A percentile compares a stretch with the other conserved stretches of the same genome.
phyloP scores from a whole-genome alignment of 1,284 basidiomycete species.

The Ganoderma lingzhi region DNA sequence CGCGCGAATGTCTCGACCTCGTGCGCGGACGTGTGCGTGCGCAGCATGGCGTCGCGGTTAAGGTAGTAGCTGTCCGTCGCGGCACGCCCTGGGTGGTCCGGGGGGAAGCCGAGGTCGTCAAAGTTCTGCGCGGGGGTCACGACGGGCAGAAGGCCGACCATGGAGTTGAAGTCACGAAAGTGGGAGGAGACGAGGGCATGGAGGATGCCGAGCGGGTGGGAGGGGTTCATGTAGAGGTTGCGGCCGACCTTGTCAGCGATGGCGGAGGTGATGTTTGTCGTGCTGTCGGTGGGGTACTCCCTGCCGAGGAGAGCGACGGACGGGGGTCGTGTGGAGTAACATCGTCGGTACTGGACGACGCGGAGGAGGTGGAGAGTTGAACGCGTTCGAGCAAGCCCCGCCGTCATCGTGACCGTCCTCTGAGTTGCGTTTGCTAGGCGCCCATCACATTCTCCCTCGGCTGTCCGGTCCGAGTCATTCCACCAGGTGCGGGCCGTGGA shows the following conservation, averaged over 20 bases:
- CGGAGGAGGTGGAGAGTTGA: slow-evolving; percentile 21
- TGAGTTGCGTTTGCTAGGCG: slow-evolving; percentile 6
- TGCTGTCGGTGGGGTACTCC: slow-evolving; percentile 75
- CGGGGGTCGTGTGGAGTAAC: slow-evolving; percentile 27
- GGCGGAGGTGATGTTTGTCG: slow-evolving; percentile 87
- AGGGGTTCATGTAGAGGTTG: slow-evolving; percentile 77
- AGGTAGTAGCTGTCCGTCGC: slow-evolving; percentile 96
- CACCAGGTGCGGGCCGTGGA: neutral
- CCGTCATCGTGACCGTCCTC: slow-evolving; percentile 22
- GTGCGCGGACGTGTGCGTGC: slow-evolving; percentile 98
- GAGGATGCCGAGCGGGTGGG: slow-evolving; percentile 90
- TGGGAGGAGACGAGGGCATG: slow-evolving; percentile 87
- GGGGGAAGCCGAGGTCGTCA: slow-evolving; percentile 94
- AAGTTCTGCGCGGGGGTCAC: slow-evolving; percentile 96
- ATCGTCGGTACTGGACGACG: slow-evolving; percentile 23
- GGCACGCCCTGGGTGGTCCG: slow-evolving; percentile 92
- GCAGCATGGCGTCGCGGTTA: slow-evolving; percentile 89
- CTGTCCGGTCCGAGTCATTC: slow-evolving; percentile 8
- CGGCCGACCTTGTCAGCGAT: slow-evolving; percentile 82
- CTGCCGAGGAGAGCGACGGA: slow-evolving; percentile 55
- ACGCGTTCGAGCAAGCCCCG: slow-evolving; percentile 19
- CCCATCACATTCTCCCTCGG: slow-evolving; percentile 3
- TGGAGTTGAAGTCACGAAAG: slow-evolving; percentile 74
- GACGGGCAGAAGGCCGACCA: slow-evolving; percentile 83
- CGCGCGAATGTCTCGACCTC: slow-evolving; percentile 91